Base-by-base conservation (phyloP, 768 basidiomycete species). In the Lyophyllum atratum region DNA sequence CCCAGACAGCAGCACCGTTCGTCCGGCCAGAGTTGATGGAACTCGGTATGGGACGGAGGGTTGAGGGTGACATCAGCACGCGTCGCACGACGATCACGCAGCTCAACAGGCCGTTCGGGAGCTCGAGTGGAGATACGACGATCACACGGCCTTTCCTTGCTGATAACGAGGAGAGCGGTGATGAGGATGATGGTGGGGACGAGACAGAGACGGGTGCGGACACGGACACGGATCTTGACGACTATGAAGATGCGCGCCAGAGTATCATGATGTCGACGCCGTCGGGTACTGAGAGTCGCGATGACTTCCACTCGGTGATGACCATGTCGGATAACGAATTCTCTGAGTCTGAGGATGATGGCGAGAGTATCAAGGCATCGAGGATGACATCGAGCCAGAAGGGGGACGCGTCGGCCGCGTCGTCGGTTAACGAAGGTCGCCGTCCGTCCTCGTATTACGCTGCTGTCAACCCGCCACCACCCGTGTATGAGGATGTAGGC, bases 181-280 rank as follows among this genome's bases (percentile, higher is more conserved):
- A 63, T 47, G 69, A 63, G 14, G 74, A 74, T 2, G 76, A 74
- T 43, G 79, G 80, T 19, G 80, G 78, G 51, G 85, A 83, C 11
- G 86, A 87, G 72, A 87, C 86, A 0, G 89, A 86, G 42, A 80
- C 80, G 1, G 89, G 85, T 49, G 82, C 83, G 0, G 89, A 88
- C 54, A 86, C 85, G 0, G 90, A 90, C 59, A 85, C 84, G 2
- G 86, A 87, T 42, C 70, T 67, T 31, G 90, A 86, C 17, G 85
- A 92, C 56, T 93, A 90, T 64, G 78, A 87, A 1, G 93, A 95
- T 68, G 95, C 93, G 1, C 76, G 86, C 44, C 85, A 87, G 67
- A 92, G 79, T 59, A 75, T 80, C 59, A 85, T 82, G 62, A 79
- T 83, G 70, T 86, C 85, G 1, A 89, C 92, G 3, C 76, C 79